Conservation (phyloP, 2,329 filamentous ascomycete species). For the Setomelanomma holmii region DNA sequence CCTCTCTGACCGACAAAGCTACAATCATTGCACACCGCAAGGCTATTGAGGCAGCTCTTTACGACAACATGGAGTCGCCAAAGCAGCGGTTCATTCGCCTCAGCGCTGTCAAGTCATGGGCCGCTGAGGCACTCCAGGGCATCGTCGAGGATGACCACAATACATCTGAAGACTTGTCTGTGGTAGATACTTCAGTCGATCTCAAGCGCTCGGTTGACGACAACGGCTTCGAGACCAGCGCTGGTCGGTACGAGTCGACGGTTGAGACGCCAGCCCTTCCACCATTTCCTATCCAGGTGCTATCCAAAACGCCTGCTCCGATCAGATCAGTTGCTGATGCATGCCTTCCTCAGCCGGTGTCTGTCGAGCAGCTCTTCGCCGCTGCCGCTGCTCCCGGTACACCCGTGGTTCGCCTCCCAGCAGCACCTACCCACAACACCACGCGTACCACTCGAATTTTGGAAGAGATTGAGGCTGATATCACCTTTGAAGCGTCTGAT, state of each 20-base stretch:
- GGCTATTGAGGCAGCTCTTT: conserved; percentile 5
- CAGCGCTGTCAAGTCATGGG: neutral
- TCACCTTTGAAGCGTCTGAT: neutral
- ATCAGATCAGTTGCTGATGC: neutral
- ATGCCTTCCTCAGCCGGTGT: neutral
- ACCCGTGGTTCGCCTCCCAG: neutral
- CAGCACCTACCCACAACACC: neutral
- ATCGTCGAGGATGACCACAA: neutral
- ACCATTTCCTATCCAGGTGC: too few relatives aligned
- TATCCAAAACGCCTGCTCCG: neutral
- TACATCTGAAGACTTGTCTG: neutral
- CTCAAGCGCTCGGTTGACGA: neutral
- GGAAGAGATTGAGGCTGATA: neutral
- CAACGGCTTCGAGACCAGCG: too few relatives aligned
- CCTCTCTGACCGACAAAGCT: neutral
- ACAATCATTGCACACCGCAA: neutral
- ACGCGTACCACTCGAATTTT: too few relatives aligned
- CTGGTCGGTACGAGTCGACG: too few relatives aligned
- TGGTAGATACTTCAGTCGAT: neutral
- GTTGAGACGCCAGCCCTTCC: too few relatives aligned
- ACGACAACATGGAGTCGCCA: conserved; percentile 11
- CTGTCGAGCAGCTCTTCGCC: neutral
- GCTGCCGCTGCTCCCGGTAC: neutral
- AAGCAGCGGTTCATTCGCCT: conserved; percentile 6
- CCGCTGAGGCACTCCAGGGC: conserved; percentile 4